phyloP scores from a whole-genome alignment of 1,284 basidiomycete species.

The Trichosporon sp. region DNA sequence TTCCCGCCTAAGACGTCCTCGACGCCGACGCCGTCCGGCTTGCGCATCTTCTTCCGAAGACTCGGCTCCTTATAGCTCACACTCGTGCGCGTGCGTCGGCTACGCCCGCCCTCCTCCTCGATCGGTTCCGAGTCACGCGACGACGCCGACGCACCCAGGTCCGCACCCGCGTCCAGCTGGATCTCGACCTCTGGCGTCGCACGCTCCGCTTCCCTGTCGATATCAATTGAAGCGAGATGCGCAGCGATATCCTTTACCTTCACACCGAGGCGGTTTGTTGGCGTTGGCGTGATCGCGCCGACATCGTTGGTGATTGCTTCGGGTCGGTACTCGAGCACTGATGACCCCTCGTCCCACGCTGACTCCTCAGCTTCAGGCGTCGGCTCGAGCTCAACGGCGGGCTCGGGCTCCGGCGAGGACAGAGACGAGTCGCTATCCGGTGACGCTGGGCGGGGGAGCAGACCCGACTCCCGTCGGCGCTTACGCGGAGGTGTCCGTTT shows the following conservation, averaged over 20 bases:
- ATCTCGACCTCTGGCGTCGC: neutral
- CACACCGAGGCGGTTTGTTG: neutral
- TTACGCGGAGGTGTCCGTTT: constrained; percentile 12
- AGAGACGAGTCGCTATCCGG: constrained; percentile 8
- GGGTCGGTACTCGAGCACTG: neutral
- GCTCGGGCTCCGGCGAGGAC: constrained; percentile 2
- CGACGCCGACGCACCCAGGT: neutral
- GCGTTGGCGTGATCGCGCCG: neutral
- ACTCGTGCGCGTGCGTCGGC: constrained; percentile 26
- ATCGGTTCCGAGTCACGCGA: neutral
- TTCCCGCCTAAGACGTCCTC: constrained; percentile 27
- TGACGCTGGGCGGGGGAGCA: neutral
- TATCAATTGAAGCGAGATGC: constrained; percentile 10
- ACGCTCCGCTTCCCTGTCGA: constrained; percentile 1
- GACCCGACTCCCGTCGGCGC: constrained; percentile 8
- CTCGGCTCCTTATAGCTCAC: constrained; percentile 34
- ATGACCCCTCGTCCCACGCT: constrained; percentile 1
- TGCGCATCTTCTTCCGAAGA: constrained; percentile 35
- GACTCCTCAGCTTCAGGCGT: neutral
- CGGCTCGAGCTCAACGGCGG: constrained; percentile 18
- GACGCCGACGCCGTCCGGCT: constrained; percentile 29
- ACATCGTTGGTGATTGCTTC: neutral
- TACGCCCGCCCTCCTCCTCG: constrained; percentile 21
- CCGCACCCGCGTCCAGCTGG: neutral
- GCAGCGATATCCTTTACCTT: constrained; percentile 25